These are phyloP conservation scores for Cornus kousa DNA, from an alignment of 148 eudicot genomes.

Conservation along the genomic window DNA sequence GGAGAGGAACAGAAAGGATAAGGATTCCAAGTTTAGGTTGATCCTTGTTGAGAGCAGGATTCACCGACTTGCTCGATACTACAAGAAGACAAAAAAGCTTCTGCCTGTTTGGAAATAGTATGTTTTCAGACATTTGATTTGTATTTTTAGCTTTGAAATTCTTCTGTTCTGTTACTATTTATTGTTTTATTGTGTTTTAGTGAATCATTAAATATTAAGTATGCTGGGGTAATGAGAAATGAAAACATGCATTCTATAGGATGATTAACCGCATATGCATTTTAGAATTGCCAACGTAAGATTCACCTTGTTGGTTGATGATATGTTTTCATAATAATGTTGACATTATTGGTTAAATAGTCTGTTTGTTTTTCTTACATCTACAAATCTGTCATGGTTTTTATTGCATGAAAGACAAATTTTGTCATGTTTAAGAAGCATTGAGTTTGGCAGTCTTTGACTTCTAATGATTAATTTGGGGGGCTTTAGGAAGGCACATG, in stretches of 20 bases:
- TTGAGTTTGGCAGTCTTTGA: not conserved
- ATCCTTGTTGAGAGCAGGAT: conserved; percentile 40
- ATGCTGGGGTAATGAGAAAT: not conserved
- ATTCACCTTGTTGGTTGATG: not conserved
- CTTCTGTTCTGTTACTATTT: not conserved
- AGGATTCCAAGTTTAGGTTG: conserved; percentile 38
- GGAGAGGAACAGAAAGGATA: conserved; percentile 42
- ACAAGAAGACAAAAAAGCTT: conserved; percentile 39
- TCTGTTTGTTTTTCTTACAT: no score
- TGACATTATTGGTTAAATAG: no score
- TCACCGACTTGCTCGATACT: conserved; percentile 37
- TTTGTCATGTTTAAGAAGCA: not conserved
- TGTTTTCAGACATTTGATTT: not conserved
- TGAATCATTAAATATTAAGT: not conserved
- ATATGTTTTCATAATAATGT: no score
- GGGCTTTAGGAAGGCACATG: not conserved
- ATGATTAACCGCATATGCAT: no score
- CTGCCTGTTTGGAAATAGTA: conserved; percentile 39
- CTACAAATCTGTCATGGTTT: not conserved
- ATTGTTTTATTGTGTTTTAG: no score
- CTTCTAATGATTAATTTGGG: not conserved
- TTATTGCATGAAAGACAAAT: not conserved
- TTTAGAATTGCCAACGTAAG: not conserved
- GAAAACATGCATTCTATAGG: not conserved
- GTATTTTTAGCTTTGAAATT: no score